Evolutionary conservation across 345 rosid species (phyloP).

Genomic region (Salix caprea): DNA sequence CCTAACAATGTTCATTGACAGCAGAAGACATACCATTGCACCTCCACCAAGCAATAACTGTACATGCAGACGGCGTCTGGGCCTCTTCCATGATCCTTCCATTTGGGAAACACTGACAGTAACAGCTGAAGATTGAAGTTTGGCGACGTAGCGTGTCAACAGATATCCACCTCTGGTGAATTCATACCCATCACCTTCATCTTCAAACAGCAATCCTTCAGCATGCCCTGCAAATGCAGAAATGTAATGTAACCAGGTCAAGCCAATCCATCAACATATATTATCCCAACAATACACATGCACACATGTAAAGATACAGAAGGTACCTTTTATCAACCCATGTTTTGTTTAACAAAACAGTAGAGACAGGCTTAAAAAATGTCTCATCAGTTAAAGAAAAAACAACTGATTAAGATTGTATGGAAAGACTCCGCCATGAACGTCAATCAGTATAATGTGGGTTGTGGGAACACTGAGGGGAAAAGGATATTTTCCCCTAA

Average conservation of each 20-base stretch:
- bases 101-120: slow-evolving; percentile 52
- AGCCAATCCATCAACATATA: not conserved
- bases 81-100: slow-evolving; percentile 85
- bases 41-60: slow-evolving; percentile 74
- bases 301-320: no score
- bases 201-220: slow-evolving; percentile 70
- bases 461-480: no score
- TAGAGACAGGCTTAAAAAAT: not conserved
- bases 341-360: not conserved
- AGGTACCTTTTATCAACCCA: not conserved
- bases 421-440: no score
- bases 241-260: not conserved
- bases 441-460: no score
- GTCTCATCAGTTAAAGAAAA: no score
- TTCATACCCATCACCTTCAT: slow-evolving; percentile 88
- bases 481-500: no score
- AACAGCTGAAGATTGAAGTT: slow-evolving; percentile 52
- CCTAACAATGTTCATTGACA: not conserved
- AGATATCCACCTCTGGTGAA: slow-evolving; percentile 59
- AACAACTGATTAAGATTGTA: no score
- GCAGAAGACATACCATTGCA: slow-evolving; percentile 52
- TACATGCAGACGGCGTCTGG: slow-evolving; percentile 61
- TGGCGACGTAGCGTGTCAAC: slow-evolving; percentile 61
- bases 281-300: not conserved
- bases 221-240: slow-evolving; percentile 54